phyloP scores from a whole-genome alignment of 495 filamentous ascomycete species.

The Penicillium egyptiacum region DNA sequence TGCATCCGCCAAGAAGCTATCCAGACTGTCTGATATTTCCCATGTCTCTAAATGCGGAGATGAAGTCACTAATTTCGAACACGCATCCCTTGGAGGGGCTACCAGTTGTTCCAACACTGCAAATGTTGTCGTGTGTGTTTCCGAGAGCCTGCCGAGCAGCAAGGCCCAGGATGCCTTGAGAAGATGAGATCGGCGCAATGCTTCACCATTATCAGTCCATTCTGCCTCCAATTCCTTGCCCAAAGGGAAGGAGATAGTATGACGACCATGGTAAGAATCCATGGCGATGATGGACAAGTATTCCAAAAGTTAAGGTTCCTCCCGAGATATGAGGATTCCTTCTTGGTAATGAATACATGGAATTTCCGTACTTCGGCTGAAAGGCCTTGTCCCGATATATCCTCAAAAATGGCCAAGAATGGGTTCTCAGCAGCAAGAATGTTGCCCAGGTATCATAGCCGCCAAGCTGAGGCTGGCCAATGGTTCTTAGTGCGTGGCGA shows the following conservation, averaged over 20 bases:
- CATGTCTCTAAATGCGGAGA: background rate
- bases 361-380: background rate
- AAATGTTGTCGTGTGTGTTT: background rate
- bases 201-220: background rate
- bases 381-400: background rate
- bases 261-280: background rate
- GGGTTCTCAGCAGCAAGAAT: background rate
- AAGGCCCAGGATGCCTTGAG: constrained; percentile 1
- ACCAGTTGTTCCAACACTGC: background rate
- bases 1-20: background rate
- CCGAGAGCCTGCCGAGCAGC: background rate
- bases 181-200: background rate
- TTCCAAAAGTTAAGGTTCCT: too few species aligned
- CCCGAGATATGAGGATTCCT: background rate
- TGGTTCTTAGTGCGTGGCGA: background rate
- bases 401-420: background rate
- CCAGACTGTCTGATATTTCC: background rate
- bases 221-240: background rate
- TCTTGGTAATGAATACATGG: background rate
- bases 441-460: background rate
- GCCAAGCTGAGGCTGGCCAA: background rate
- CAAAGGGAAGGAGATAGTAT: background rate
- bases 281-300: background rate
- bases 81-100: background rate
- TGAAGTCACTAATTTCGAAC: background rate